Evolutionary conservation across 73 alveolate genomes (phyloP).

Genomic region (Paramecium pentaurelia): DNA sequence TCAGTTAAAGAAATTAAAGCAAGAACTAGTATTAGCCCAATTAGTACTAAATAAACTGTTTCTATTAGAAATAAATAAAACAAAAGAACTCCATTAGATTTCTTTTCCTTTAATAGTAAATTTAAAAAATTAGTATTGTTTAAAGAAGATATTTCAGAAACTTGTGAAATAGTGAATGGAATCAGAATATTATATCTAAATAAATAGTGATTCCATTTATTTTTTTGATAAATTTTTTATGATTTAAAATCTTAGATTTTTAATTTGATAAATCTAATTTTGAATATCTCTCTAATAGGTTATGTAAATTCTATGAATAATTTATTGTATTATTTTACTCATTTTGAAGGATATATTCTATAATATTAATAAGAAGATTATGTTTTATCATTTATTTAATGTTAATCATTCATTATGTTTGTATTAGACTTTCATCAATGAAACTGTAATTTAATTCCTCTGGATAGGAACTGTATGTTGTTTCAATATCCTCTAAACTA

Average conservation of each 20-base stretch:
- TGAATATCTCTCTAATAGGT: neutral
- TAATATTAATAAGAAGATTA: neutral
- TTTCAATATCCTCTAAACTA: slow-evolving; percentile 6
- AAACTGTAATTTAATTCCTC: slow-evolving; percentile 3
- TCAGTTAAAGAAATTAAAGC: neutral
- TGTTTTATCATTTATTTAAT: neutral
- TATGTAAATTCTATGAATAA: neutral
- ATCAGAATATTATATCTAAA: neutral
- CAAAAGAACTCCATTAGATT: neutral
- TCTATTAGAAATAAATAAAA: neutral
- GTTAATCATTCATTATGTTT: neutral
- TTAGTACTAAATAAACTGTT: neutral
- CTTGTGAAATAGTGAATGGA: neutral
- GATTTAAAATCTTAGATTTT: neutral
- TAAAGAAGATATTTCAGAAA: neutral
- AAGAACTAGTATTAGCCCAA: neutral
- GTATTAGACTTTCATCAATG: neutral
- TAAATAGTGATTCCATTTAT: neutral
- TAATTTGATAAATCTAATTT: neutral
- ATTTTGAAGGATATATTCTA: neutral
- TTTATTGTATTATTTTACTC: neutral
- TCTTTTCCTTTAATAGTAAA: neutral
- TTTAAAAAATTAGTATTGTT: neutral
- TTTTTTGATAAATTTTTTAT: neutral
- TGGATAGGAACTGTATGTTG: slow-evolving; percentile 9